A percentile compares a stretch with the other conserved stretches of the same genome.
phyloP scores from a whole-genome alignment of 2,329 filamentous ascomycete species.

The Xylaria sp. region DNA sequence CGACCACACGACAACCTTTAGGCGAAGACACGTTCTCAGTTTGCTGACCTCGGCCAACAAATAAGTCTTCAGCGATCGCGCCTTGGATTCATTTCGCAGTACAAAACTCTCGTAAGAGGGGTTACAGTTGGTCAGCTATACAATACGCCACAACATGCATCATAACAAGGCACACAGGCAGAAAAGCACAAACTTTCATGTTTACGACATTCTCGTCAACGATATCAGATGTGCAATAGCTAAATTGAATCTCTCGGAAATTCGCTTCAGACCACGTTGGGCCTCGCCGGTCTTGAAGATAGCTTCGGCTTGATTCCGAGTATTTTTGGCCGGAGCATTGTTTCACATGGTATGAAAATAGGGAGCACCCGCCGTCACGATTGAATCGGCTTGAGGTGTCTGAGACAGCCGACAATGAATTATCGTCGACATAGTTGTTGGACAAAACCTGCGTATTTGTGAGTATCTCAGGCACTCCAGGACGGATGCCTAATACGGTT shows the following conservation, averaged over 20 bases:
- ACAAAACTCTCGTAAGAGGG: not conserved
- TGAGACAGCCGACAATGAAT: constrained; percentile 1
- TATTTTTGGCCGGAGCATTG: not conserved
- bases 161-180: not conserved
- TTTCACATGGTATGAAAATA: constrained; percentile 3
- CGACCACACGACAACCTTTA: not conserved
- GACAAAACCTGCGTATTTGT: not conserved
- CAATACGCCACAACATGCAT: not conserved
- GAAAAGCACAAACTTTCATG: not conserved
- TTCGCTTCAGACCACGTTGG: not conserved
- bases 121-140: not conserved
- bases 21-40: not conserved
- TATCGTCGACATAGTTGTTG: not conserved
- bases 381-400: not conserved
- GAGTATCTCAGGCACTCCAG: not conserved
- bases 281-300: not conserved
- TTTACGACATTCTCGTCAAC: not conserved
- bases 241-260: not conserved
- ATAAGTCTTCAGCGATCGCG: not conserved
- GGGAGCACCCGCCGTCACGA: not conserved
- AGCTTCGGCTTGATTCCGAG: not conserved
- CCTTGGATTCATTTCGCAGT: not conserved
- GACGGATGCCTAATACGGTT: constrained; percentile 2
- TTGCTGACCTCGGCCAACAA: not conserved
- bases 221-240: not conserved